These are phyloP conservation scores for Schwanniomyces polymorphus DNA, from an alignment of 805 yeast genomes.

Conservation along the genomic window DNA sequence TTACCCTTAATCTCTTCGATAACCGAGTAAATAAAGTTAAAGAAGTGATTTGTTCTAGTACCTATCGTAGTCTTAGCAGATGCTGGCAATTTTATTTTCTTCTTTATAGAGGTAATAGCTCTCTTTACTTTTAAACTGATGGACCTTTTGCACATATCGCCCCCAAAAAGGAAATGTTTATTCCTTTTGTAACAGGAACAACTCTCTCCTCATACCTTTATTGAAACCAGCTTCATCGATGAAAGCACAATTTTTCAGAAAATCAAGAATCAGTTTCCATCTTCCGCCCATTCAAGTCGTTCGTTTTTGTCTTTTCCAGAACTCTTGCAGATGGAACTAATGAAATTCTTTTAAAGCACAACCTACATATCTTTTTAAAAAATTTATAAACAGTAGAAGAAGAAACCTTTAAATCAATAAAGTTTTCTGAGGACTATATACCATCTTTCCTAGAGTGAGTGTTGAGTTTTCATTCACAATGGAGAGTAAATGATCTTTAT, in stretches of 20 bases:
- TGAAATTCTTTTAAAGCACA: background rate
- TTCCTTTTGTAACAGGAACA: background rate
- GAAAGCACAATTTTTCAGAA: conserved; percentile 9
- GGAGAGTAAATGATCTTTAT: too few species aligned
- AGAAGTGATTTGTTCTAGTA: background rate
- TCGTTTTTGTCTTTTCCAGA: background rate
- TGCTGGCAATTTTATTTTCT: background rate
- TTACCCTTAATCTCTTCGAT: background rate
- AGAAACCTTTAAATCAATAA: background rate
- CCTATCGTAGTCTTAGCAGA: background rate
- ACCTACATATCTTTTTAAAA: background rate
- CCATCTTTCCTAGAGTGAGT: background rate
- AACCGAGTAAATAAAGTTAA: background rate
- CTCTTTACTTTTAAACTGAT: too few species aligned
- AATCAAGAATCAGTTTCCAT: background rate
- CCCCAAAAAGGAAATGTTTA: conserved; percentile 4
- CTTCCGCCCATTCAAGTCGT: background rate
- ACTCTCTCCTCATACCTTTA: conserved; percentile 9
- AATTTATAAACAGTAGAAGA: background rate
- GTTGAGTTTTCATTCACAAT: too few species aligned
- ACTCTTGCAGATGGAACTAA: background rate
- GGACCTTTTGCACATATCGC: background rate
- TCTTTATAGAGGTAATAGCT: background rate
- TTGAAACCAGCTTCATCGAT: conserved; percentile 15
- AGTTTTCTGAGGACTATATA: background rate